phyloP scores from a whole-genome alignment of 2,329 filamentous ascomycete genomes.

The Ramularia endophylla region DNA sequence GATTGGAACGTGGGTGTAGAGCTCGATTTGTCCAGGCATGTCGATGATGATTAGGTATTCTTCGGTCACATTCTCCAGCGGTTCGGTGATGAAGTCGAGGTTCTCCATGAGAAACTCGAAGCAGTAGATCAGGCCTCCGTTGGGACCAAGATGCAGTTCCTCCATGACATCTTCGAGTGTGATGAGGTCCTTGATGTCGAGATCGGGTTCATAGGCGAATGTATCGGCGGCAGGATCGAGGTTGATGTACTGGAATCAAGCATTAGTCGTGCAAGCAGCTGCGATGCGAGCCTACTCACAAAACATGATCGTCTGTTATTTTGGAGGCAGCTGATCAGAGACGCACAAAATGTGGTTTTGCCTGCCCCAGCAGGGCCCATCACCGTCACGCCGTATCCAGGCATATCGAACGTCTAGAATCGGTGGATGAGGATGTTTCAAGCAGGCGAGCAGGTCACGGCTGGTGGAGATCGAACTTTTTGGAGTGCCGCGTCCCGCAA shows the following conservation, averaged over 20 bases:
- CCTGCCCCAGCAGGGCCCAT: slow-evolving; percentile 98
- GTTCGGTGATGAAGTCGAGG: slow-evolving; percentile 82
- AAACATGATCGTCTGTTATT: slow-evolving; percentile 89
- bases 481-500: no score
- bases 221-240: slow-evolving; percentile 93
- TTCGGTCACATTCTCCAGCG: slow-evolving; percentile 78
- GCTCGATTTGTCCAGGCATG: slow-evolving; percentile 97
- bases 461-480: neutral
- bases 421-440: neutral
- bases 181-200: slow-evolving; percentile 94
- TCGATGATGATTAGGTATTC: slow-evolving; percentile 98
- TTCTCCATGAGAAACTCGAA: slow-evolving; percentile 96
- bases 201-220: slow-evolving; percentile 85
- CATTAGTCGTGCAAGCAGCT: neutral
- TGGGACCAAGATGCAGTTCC: slow-evolving; percentile 82
- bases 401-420: no score
- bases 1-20: slow-evolving; percentile 95
- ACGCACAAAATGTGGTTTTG: slow-evolving; percentile 93
- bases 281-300: slow-evolving; percentile 17
- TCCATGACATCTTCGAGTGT: slow-evolving; percentile 95
- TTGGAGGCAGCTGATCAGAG: slow-evolving; percentile 86
- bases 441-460: no score
- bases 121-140: slow-evolving; percentile 91
- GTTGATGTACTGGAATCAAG: slow-evolving; percentile 65
- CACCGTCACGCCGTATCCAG: slow-evolving; percentile 73